Percentiles rank a stretch among this genome's conserved stretches.
These are phyloP conservation scores for Xanthoconium separans DNA, from an alignment of 1,284 basidiomycete species.

Conservation along the genomic window DNA sequence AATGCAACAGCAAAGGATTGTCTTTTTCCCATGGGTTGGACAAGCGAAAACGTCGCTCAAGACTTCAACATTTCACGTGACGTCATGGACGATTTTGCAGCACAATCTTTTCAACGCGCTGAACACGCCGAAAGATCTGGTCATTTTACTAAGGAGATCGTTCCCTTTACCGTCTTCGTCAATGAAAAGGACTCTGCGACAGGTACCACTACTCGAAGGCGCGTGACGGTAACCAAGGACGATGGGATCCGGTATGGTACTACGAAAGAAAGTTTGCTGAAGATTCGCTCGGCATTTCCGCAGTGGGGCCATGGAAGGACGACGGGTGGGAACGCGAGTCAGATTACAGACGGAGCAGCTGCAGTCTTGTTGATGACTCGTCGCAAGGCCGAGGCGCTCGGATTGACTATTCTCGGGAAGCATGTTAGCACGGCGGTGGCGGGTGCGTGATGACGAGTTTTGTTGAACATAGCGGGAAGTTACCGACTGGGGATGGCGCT, in stretches of 20 bases:
- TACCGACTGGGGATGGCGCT: not conserved
- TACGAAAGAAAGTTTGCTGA: constrained; percentile 66
- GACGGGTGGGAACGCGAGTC: constrained; percentile 88
- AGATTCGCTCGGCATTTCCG: constrained; percentile 81
- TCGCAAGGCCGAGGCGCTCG: constrained; percentile 77
- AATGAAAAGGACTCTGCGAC: constrained; percentile 48
- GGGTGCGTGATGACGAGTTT: constrained; percentile 41
- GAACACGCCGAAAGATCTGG: constrained; percentile 67
- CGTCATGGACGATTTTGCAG: constrained; percentile 85
- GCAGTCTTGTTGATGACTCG: constrained; percentile 87
- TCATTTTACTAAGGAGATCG: constrained; percentile 75
- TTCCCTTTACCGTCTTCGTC: constrained; percentile 69
- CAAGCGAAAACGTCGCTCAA: constrained; percentile 69
- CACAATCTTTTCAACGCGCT: constrained; percentile 76
- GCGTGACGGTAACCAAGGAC: constrained; percentile 66
- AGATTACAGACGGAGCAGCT: constrained; percentile 87
- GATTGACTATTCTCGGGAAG: constrained; percentile 74
- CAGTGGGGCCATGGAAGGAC: constrained; percentile 80
- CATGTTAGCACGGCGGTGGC: constrained; percentile 74
- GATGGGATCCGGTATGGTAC: constrained; percentile 83
- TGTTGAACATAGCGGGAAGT: not conserved
- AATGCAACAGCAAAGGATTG: constrained; percentile 59
- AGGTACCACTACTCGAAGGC: constrained; percentile 45
- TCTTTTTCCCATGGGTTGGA: constrained; percentile 82
- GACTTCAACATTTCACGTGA: constrained; percentile 82